Percentiles rank a stretch among this genome's conserved stretches.
Conservation (phyloP, 2,329 filamentous ascomycete species). For the Claviceps pazoutovae region DNA sequence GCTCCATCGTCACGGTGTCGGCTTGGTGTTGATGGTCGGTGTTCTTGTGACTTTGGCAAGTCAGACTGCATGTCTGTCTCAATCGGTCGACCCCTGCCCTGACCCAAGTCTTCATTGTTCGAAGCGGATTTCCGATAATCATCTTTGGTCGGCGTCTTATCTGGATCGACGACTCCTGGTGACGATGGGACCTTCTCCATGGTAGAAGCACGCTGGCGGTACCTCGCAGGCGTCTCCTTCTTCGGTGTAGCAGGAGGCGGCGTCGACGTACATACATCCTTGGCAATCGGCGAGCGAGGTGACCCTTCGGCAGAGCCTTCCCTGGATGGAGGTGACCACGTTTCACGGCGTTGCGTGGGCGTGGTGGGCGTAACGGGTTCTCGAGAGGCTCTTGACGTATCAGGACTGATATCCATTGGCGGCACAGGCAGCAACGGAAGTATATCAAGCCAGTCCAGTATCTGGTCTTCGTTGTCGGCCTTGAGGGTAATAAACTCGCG, state of each 20-base stretch:
- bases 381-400: slow-evolving; percentile 19
- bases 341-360: slow-evolving; percentile 20
- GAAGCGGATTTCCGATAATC: slow-evolving; percentile 10
- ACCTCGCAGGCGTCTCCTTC: slow-evolving; percentile 12
- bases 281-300: slow-evolving; percentile 10
- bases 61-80: slow-evolving; percentile 26
- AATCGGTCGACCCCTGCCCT: slow-evolving; percentile 17
- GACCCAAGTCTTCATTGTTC: slow-evolving; percentile 11
- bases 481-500: slow-evolving; percentile 69
- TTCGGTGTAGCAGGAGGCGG: slow-evolving; percentile 11
- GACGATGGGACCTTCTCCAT: neutral
- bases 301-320: slow-evolving; percentile 13
- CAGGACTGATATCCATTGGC: slow-evolving; percentile 19
- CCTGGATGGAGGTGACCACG: slow-evolving; percentile 3
- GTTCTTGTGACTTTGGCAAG: slow-evolving; percentile 9
- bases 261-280: slow-evolving; percentile 5
- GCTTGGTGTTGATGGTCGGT: slow-evolving; percentile 15
- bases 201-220: slow-evolving; percentile 11
- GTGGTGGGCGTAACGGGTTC: slow-evolving; percentile 9
- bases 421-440: slow-evolving; percentile 42
- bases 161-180: neutral
- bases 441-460: slow-evolving; percentile 77
- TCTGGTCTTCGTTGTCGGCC: slow-evolving; percentile 62
- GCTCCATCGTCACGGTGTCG: slow-evolving; percentile 38
- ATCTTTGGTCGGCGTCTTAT: slow-evolving; percentile 12